Evolutionary conservation across 805 yeast genomes (phyloP).

Genomic region (Zygosaccharomyces rouxii): DNA sequence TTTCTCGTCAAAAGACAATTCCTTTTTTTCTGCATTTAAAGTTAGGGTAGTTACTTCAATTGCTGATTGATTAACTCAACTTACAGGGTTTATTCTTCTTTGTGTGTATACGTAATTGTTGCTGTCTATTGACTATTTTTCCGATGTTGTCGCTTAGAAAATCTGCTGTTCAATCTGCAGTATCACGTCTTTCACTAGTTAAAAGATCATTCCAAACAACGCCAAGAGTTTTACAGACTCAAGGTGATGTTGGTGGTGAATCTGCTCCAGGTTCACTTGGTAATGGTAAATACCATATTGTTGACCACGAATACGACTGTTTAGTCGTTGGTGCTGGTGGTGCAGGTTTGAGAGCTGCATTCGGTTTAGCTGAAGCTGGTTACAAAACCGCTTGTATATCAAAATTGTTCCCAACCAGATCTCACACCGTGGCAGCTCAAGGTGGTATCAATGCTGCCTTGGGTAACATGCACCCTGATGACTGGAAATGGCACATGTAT

Average conservation of each 20-base stretch:
- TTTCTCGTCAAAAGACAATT: background rate
- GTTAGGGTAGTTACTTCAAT: background rate
- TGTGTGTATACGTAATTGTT: constrained; percentile 1
- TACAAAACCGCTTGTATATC: constrained; percentile 96
- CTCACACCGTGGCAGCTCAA: constrained; percentile 98
- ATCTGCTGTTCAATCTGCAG: constrained; percentile 8
- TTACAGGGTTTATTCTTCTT: background rate
- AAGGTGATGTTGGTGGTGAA: constrained; percentile 44
- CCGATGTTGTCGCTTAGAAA: constrained; percentile 13
- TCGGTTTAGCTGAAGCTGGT: constrained; percentile 95
- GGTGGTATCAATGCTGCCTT: constrained; percentile 99
- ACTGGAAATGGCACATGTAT: constrained; percentile 99
- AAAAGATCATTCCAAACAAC: constrained; percentile 11
- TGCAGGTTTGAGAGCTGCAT: constrained; percentile 98
- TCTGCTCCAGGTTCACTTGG: constrained; percentile 41
- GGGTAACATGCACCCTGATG: constrained; percentile 97
- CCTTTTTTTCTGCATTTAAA: background rate
- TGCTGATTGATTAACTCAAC: background rate
- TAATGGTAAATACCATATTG: constrained; percentile 69
- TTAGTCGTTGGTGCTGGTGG: constrained; percentile 99
- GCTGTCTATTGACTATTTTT: background rate
- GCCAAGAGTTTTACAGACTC: constrained; percentile 17
- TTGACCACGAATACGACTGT: constrained; percentile 98
- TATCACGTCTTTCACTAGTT: constrained; percentile 2
- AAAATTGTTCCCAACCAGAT: constrained; percentile 95